Percentiles rank a stretch among this genome's conserved stretches.
Conservation (phyloP, 1,139 yeast genomes). For the Suhomyces terraborum region DNA sequence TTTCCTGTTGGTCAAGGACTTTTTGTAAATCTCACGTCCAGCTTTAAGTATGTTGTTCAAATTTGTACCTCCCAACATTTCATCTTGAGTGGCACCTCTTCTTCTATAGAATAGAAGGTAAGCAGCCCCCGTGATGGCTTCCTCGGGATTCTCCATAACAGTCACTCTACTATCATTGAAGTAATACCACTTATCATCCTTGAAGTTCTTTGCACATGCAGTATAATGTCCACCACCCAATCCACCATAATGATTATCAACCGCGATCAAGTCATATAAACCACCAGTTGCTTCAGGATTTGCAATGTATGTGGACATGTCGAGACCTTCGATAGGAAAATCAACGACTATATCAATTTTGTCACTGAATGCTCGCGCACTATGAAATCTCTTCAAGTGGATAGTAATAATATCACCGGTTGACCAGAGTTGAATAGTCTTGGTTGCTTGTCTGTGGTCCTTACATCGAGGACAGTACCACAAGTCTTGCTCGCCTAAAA, state of each 20-base stretch:
- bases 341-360: constrained; percentile 83
- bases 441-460: constrained; percentile 88
- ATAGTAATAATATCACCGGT: constrained; percentile 88
- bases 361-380: constrained; percentile 82
- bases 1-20: constrained; percentile 16
- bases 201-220: constrained; percentile 78
- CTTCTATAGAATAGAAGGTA: constrained; percentile 82
- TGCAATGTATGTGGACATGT: constrained; percentile 60
- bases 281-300: constrained; percentile 31
- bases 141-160: constrained; percentile 56
- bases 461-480: constrained; percentile 95
- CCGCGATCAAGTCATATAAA: constrained; percentile 85
- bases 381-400: constrained; percentile 88
- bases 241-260: constrained; percentile 95
- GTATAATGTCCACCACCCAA: constrained; percentile 98
- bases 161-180: constrained; percentile 85
- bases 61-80: constrained; percentile 40
- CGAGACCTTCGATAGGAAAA: constrained; percentile 84
- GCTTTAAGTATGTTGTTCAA: constrained; percentile 21
- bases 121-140: constrained; percentile 78
- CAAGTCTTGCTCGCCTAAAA: constrained; percentile 83
- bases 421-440: constrained; percentile 87
- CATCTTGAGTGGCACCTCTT: constrained; percentile 32
- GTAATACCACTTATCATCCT: constrained; percentile 83
- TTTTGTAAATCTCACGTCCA: constrained; percentile 17